phyloP scores from a whole-genome alignment of 176 grass and related monocot genomes.

The Zoysia japonica region DNA sequence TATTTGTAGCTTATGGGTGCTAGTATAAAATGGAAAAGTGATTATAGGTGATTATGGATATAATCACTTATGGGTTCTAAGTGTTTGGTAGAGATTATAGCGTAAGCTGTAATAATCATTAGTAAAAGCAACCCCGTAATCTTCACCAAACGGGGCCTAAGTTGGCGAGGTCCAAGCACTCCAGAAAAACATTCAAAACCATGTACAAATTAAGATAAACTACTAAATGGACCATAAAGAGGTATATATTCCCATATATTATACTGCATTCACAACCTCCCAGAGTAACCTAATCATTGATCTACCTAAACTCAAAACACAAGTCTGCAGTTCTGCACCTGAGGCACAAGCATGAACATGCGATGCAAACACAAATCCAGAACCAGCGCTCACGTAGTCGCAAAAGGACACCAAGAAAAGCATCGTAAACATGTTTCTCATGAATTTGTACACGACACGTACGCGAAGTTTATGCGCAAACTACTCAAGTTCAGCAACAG shows the following conservation, averaged over 20 bases:
- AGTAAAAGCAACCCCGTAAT: no score
- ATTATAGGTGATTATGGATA: no score
- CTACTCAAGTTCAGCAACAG: constrained; percentile 22
- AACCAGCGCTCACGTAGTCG: constrained; percentile 10
- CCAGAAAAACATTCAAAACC: neutral
- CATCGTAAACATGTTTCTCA: constrained; percentile 9
- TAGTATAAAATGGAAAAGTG: no score
- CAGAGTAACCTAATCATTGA: neutral
- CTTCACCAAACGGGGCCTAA: neutral
- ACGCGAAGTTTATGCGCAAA: constrained; percentile 26
- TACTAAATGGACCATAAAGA: constrained; percentile 16
- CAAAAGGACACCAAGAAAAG: constrained; percentile 19
- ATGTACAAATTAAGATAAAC: neutral
- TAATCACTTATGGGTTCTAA: no score
- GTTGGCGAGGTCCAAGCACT: constrained; percentile 3
- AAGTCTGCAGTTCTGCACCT: constrained; percentile 11
- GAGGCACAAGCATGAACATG: constrained; percentile 17
- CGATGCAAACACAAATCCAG: constrained; percentile 7
- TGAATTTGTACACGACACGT: constrained; percentile 24
- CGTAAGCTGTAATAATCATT: no score
- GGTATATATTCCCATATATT: neutral
- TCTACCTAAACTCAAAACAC: constrained; percentile 22
- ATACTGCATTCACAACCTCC: neutral
- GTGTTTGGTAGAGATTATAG: no score
- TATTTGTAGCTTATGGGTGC: no score